These are phyloP conservation scores for Aspergillus hortae DNA, from an alignment of 2,329 filamentous ascomycete genomes.

Conservation along the genomic window DNA sequence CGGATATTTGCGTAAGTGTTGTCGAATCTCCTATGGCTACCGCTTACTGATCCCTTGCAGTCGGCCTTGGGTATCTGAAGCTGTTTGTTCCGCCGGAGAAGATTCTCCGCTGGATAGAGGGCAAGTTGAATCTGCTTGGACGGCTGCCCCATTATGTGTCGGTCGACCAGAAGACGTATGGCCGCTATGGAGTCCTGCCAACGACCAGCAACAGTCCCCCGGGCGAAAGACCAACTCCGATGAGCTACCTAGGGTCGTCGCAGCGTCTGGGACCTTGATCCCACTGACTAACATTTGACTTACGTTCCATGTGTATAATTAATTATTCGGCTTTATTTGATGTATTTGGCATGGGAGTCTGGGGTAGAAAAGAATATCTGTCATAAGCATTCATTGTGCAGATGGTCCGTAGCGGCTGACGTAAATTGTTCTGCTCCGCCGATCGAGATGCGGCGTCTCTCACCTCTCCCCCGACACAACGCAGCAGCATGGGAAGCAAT, in stretches of 20 bases:
- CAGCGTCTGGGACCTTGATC: constrained; percentile 62
- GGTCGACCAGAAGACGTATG: constrained; percentile 93
- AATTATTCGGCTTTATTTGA: constrained; percentile 8
- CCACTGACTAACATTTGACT: neutral
- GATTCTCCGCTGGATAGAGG: constrained; percentile 81
- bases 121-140: constrained; percentile 78
- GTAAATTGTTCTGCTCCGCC: constrained; percentile 22
- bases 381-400: constrained; percentile 16
- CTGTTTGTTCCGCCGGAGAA: constrained; percentile 87
- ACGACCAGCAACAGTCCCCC: constrained; percentile 38
- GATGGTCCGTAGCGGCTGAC: constrained; percentile 28
- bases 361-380: neutral
- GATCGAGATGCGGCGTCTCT: neutral
- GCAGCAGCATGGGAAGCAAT: constrained; percentile 19
- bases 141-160: constrained; percentile 88
- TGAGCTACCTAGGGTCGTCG: constrained; percentile 60
- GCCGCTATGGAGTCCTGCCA: constrained; percentile 84
- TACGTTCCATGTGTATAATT: constrained; percentile 32
- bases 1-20: constrained; percentile 75
- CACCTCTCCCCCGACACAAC: constrained; percentile 1
- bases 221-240: constrained; percentile 37
- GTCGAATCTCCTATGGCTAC: neutral
- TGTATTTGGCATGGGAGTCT: constrained; percentile 7
- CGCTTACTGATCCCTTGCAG: constrained; percentile 40
- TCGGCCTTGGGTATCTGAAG: constrained; percentile 82